Percentiles rank a stretch among this genome's conserved stretches.
phyloP scores from a whole-genome alignment of 225 moss, liverwort and hornwort species.

The Pleurozium schreberi region DNA sequence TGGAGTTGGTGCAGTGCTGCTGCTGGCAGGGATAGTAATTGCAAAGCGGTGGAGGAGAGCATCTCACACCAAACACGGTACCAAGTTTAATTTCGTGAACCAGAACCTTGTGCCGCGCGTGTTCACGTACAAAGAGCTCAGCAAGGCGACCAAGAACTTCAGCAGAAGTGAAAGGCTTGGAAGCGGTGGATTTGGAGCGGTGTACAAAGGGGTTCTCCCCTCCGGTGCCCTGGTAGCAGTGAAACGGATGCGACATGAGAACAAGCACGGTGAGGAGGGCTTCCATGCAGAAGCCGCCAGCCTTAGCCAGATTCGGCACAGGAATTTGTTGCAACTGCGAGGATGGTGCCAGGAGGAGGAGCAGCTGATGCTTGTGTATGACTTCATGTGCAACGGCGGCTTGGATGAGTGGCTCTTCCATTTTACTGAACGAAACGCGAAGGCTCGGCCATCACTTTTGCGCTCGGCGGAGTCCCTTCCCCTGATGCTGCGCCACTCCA shows the following conservation, averaged over 20 bases:
- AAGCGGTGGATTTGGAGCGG: neutral
- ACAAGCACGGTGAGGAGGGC: constrained; percentile 1
- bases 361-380: constrained; percentile 36
- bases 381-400: constrained; percentile 55
- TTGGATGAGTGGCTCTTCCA: constrained; percentile 32
- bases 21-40: neutral
- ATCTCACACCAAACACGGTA: neutral
- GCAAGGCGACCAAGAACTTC: constrained; percentile 18
- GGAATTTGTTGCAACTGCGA: constrained; percentile 35
- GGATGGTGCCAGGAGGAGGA: constrained; percentile 58
- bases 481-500: neutral
- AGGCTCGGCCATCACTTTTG: neutral
- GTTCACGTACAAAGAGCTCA: constrained; percentile 8
- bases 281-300: constrained; percentile 32
- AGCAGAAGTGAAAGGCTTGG: constrained; percentile 5
- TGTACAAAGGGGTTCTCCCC: constrained; percentile 1
- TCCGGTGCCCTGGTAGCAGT: neutral
- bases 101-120: neutral
- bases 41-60: neutral
- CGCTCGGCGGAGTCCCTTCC: neutral
- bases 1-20: neutral
- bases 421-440: neutral
- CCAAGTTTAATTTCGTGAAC: neutral
- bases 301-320: constrained; percentile 1
- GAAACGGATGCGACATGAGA: neutral